A percentile compares a stretch with the other conserved stretches of the same genome.
Evolutionary conservation across 164 flowering plant genomes (phyloP).

Genomic region (Dillenia turbinata): DNA sequence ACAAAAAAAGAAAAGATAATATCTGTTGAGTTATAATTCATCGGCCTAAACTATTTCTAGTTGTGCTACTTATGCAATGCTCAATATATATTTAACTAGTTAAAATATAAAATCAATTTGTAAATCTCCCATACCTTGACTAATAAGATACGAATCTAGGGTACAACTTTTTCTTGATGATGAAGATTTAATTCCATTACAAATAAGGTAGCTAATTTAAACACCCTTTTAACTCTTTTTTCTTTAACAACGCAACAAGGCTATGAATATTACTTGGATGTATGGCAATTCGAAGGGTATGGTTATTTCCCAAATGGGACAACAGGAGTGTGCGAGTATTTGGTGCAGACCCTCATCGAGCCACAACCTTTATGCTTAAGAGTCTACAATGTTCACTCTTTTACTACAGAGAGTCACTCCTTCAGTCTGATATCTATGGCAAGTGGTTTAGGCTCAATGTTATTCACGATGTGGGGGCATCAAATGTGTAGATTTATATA

Average conservation of each 20-base stretch:
- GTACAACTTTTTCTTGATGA: too few species aligned
- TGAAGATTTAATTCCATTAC: too few species aligned
- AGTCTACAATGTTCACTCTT: conserved; percentile 9
- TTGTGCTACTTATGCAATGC: too few species aligned
- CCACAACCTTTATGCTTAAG: conserved; percentile 14
- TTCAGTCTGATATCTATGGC: conserved; percentile 18
- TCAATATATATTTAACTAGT: too few species aligned
- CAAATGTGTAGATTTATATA: conserved; percentile 18
- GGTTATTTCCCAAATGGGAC: conserved; percentile 1
- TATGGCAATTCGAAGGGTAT: conserved; percentile 24
- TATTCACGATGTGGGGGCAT: conserved; percentile 26
- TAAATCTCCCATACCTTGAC: too few species aligned
- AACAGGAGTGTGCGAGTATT: conserved; percentile 18
- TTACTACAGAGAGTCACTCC: conserved; percentile 4
- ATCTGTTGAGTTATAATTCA: too few species aligned
- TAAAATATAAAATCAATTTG: too few species aligned
- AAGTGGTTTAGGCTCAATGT: conserved; percentile 32
- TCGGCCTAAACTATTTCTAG: too few species aligned
- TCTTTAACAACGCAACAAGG: conserved; percentile 13
- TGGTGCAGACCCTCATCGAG: neutral
- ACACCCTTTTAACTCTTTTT: too few species aligned
- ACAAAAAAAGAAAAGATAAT: too few species aligned
- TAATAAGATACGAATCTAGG: too few species aligned
- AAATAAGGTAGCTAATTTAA: too few species aligned
- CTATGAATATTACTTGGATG: conserved; percentile 30